These are phyloP conservation scores for Geotrichum candidum DNA, from an alignment of 1,139 yeast species.

Conservation along the genomic window DNA sequence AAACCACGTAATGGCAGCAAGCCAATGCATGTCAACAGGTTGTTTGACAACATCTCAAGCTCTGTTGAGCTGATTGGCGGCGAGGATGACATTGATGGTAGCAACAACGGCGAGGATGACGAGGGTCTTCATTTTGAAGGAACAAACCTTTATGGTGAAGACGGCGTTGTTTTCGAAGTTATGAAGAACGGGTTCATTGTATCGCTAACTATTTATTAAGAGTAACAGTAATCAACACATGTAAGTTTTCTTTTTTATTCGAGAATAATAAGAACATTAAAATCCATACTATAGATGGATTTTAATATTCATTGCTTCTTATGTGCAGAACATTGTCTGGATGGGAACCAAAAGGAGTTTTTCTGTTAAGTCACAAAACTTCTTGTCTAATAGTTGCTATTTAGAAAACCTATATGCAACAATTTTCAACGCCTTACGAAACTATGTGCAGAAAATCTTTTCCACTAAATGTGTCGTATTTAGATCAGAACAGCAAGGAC, in stretches of 20 bases:
- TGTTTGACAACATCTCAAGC: conserved; percentile 28
- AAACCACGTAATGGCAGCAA: conserved; percentile 12
- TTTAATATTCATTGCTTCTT: too few relatives aligned
- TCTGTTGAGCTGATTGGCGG: conserved; percentile 31
- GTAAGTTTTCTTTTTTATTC: neutral
- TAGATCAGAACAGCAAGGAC: too few relatives aligned
- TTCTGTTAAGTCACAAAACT: too few relatives aligned
- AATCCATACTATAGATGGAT: too few relatives aligned
- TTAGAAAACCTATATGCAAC: too few relatives aligned
- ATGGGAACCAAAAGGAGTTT: too few relatives aligned
- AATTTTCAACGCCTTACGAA: too few relatives aligned
- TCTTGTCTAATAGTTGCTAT: too few relatives aligned
- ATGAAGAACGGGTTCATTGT: conserved; percentile 21
- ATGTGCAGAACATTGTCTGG: too few relatives aligned
- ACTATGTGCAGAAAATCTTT: too few relatives aligned
- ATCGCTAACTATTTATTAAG: conserved; percentile 9
- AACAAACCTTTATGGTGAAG: conserved; percentile 28
- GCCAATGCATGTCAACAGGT: conserved; percentile 28
- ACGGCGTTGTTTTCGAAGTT: conserved; percentile 29
- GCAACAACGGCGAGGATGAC: neutral
- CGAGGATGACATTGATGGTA: conserved; percentile 13
- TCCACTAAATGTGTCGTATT: too few relatives aligned
- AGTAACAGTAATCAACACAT: neutral
- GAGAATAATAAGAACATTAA: too few relatives aligned
- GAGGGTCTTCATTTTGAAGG: neutral